Conservation (phyloP, 352 stramenopile species). For the Phytophthora tubulina region DNA sequence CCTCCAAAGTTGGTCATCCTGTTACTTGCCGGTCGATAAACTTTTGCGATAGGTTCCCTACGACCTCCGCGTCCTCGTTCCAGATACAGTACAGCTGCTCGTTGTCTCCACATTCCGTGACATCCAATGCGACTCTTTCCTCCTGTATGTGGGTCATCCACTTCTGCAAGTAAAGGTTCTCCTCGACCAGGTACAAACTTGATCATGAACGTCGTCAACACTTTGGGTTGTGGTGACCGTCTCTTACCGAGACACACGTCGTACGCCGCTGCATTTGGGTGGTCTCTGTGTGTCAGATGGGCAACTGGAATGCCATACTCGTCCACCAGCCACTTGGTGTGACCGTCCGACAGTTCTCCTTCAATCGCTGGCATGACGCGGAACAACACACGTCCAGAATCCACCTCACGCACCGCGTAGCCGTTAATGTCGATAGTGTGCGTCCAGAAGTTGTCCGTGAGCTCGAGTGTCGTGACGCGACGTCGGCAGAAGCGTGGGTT, state of each 20-base stretch:
- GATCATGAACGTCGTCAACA: conserved; percentile 45
- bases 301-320: conserved; percentile 49
- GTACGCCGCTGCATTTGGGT: conserved; percentile 35
- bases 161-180: conserved; percentile 46
- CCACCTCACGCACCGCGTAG: conserved; percentile 44
- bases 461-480: conserved; percentile 46
- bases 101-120: conserved; percentile 46
- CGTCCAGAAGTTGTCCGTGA: conserved; percentile 55
- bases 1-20: conserved; percentile 31
- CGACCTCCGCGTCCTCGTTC: conserved; percentile 35
- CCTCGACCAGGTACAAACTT: conserved; percentile 46
- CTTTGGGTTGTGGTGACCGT: conserved; percentile 25
- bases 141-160: conserved; percentile 45
- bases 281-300: conserved; percentile 29
- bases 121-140: conserved; percentile 44
- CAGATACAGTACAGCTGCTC: conserved; percentile 46
- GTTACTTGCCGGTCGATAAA: conserved; percentile 41
- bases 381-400: conserved; percentile 41
- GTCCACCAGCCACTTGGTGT: conserved; percentile 55
- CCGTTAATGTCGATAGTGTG: conserved; percentile 41
- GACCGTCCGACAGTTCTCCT: conserved; percentile 28
- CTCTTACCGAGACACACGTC: conserved; percentile 52
- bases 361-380: conserved; percentile 42
- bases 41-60: conserved; percentile 48
- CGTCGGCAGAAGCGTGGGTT: conserved; percentile 52